Conservation (phyloP, 2,329 filamentous ascomycete genomes). For the Ramularia endophylla region DNA sequence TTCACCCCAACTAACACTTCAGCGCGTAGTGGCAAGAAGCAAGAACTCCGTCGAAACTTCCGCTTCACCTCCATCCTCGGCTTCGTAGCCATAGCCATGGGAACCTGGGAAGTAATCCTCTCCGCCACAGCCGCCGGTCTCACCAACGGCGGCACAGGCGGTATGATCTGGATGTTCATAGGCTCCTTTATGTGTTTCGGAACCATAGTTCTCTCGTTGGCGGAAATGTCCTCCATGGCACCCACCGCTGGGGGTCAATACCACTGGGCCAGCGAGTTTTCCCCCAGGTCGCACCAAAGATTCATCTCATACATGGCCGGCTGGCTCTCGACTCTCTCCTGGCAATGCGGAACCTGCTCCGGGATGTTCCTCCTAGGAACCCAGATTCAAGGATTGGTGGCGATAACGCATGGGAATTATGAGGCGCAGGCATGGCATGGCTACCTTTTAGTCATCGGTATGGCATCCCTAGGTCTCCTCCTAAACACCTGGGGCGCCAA, state of each 20-base stretch:
- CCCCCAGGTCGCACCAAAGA: constrained; percentile 25
- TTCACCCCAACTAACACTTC: no score
- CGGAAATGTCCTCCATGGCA: constrained; percentile 32
- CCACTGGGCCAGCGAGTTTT: constrained; percentile 30
- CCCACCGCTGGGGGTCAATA: constrained; percentile 27
- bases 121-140: constrained; percentile 21
- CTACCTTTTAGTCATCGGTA: constrained; percentile 44
- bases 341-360: constrained; percentile 46
- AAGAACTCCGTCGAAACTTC: constrained; percentile 46
- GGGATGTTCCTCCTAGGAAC: constrained; percentile 45
- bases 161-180: constrained; percentile 25
- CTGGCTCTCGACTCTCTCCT: constrained; percentile 47
- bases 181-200: constrained; percentile 24
- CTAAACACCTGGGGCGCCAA: constrained; percentile 36
- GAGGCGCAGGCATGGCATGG: constrained; percentile 42
- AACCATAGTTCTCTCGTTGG: constrained; percentile 21
- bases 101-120: constrained; percentile 48
- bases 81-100: constrained; percentile 45
- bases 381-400: constrained; percentile 42
- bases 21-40: constrained; percentile 44
- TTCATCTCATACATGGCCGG: constrained; percentile 30
- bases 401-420: constrained; percentile 39
- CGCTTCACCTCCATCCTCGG: constrained; percentile 43
- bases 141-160: constrained; percentile 22
- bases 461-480: constrained; percentile 38